phyloP scores from a whole-genome alignment of 129 eudicot genomes.

The Rutidosis leptorrhynchoides region DNA sequence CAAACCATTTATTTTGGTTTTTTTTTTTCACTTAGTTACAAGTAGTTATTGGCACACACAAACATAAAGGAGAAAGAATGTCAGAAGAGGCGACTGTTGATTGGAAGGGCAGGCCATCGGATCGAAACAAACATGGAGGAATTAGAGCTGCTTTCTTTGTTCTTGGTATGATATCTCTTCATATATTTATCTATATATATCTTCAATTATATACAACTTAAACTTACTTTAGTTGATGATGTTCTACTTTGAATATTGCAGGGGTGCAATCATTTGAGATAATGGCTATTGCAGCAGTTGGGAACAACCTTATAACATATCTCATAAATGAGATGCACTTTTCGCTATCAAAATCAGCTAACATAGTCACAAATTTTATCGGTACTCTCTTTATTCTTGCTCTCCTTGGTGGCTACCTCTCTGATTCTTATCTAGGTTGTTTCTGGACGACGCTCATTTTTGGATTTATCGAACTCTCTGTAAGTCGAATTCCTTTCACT shows the following conservation, averaged over 20 bases:
- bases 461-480: conserved; percentile 89
- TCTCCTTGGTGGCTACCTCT: conserved; percentile 82
- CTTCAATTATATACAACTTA: not conserved
- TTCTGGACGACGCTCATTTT: conserved; percentile 95
- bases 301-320: conserved; percentile 87
- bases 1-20: not conserved
- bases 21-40: not conserved
- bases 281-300: conserved; percentile 97
- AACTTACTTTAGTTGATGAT: not conserved
- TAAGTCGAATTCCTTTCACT: conserved; percentile 25
- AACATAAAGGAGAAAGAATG: not conserved
- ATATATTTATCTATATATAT: not conserved
- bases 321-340: conserved; percentile 91
- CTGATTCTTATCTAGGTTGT: conserved; percentile 89
- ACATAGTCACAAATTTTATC: conserved; percentile 80
- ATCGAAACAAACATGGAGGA: conserved; percentile 70
- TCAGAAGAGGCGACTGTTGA: conserved; percentile 34
- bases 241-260: conserved; percentile 26
- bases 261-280: conserved; percentile 90
- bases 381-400: conserved; percentile 81
- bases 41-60: not conserved
- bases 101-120: conserved; percentile 83
- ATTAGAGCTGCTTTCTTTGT: conserved; percentile 77
- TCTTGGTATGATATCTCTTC: conserved; percentile 47
- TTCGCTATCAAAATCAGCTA: conserved; percentile 74